Evolutionary conservation across 805 yeast genomes (phyloP).

Genomic region (Dipodascopsis uninucleata): DNA sequence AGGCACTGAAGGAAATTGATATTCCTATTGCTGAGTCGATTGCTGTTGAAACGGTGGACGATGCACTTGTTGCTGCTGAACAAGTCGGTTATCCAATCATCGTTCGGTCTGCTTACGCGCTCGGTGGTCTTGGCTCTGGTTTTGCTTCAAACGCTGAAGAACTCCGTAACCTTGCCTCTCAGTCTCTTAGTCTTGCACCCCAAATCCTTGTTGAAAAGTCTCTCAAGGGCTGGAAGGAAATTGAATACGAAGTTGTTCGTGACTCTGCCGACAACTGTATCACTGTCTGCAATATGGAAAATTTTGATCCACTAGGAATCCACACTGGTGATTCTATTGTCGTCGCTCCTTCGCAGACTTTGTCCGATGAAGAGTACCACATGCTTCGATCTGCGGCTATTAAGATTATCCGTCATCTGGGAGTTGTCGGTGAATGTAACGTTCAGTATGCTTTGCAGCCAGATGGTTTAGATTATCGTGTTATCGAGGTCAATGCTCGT

Average conservation of each 20-base stretch:
- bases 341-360: slow-evolving; percentile 97
- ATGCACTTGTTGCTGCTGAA: slow-evolving; percentile 86
- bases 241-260: slow-evolving; percentile 97
- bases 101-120: slow-evolving; percentile 94
- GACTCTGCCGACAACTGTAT: slow-evolving; percentile 96
- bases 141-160: slow-evolving; percentile 83
- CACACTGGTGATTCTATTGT: slow-evolving; percentile 99
- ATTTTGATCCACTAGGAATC: slow-evolving; percentile 95
- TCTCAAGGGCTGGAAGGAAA: slow-evolving; percentile 98
- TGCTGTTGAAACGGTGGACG: slow-evolving; percentile 91
- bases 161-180: slow-evolving; percentile 80
- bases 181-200: slow-evolving; percentile 84
- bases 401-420: slow-evolving; percentile 93
- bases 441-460: slow-evolving; percentile 97
- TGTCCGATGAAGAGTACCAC: slow-evolving; percentile 95
- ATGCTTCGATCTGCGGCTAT: slow-evolving; percentile 98
- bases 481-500: slow-evolving; percentile 96
- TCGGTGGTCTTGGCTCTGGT: slow-evolving; percentile 98
- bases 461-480: slow-evolving; percentile 91
- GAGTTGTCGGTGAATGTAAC: slow-evolving; percentile 99
- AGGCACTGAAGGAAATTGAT: slow-evolving; percentile 89
- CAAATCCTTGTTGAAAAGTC: slow-evolving; percentile 90
- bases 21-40: slow-evolving; percentile 96
- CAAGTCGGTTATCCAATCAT: slow-evolving; percentile 90
- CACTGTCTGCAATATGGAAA: slow-evolving; percentile 98